Evolutionary conservation across 176 grass and related monocot genomes (phyloP), one percentile per base, ranked within the genome.

Genomic region (Zoysia japonica): DNA sequence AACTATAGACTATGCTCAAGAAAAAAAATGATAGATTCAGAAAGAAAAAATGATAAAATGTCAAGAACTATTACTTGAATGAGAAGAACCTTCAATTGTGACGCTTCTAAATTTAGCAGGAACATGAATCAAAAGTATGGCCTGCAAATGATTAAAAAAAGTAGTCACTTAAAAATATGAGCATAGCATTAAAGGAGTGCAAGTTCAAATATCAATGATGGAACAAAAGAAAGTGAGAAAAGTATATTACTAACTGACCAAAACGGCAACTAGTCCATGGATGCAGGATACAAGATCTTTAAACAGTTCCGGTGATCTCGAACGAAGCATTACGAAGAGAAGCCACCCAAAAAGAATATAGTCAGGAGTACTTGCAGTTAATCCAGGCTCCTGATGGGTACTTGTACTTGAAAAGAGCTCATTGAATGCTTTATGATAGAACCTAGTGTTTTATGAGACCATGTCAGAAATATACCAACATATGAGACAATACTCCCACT

Each of bases 71-170:
- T 85, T 94, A 98, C 95, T 88, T 67, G 92, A 90, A 74, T 75
- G 85, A 60, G 86, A 92, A 74, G 89, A 90, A 51, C 91, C 95
- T 83, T 92, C 85, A 36, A 92, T 81, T 54, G 83, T 85, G 73
- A 98, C 90, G 47, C 89, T 92, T 75, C 95, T 89, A 61, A 84
- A 85, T 87, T 82, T 85, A 78, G 64, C 67, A 52, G 92, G 95
- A 11, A 98, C 52, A 20, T 98, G 95, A 76, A 98, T 77, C 77
- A 98, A 83, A 81, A 98, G 91, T 90, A 98, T 98, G 61, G 81
- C 92, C 95, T 98, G 84, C 56, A 61, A 83, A 68, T 44, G 69
- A 74, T 85, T 53, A 82, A 67, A 75, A 8, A 78, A 28, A 52
- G 7, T 47, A 19, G 15, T 72, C 53, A 70, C 47, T 71, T 61